phyloP scores from a whole-genome alignment of 2,329 filamentous ascomycete genomes.

The Trichoderma simmonsii region DNA sequence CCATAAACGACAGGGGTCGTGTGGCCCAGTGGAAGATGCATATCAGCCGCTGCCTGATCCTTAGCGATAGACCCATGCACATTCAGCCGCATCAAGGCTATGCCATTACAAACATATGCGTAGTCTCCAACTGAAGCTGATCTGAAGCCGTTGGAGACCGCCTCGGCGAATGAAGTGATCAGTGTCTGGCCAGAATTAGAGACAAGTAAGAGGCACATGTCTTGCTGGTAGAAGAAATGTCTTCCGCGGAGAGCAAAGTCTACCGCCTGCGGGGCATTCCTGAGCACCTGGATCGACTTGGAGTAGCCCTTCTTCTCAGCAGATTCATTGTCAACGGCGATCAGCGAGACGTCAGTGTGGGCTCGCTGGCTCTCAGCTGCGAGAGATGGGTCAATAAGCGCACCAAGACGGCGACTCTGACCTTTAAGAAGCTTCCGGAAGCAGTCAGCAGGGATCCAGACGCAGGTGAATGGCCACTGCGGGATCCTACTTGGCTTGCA shows the following conservation, averaged over 20 bases:
- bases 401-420: constrained; percentile 1
- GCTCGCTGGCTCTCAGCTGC: background rate
- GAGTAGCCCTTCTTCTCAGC: background rate
- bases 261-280: background rate
- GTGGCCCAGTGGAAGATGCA: background rate
- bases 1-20: background rate
- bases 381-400: background rate
- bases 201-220: background rate
- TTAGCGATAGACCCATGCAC: background rate
- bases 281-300: background rate
- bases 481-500: background rate
- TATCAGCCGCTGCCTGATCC: background rate
- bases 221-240: background rate
- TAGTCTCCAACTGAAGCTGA: background rate
- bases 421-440: background rate
- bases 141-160: background rate
- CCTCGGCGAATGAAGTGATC: background rate
- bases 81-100: background rate
- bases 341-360: background rate
- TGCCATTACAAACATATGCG: background rate
- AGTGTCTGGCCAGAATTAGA: background rate
- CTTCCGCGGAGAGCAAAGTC: background rate
- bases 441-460: background rate
- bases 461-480: background rate
- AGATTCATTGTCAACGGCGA: background rate